Percentiles rank a stretch among this genome's conserved stretches.
These are phyloP conservation scores for Lenwebbia sp. DNA, from an alignment of 345 rosid genomes.

Conservation along the genomic window DNA sequence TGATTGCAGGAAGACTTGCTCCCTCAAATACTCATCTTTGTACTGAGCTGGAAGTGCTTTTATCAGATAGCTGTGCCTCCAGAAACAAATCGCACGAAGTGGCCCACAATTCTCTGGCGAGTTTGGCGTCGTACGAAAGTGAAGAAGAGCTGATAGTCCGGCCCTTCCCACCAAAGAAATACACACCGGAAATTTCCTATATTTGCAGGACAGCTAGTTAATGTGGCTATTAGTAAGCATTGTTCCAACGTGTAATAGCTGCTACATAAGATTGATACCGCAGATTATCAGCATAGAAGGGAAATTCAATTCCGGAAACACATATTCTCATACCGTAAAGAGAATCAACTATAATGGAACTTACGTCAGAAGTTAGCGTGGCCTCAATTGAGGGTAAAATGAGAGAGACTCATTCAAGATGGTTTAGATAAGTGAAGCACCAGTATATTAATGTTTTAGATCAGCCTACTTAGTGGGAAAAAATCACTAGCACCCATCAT, in stretches of 20 bases:
- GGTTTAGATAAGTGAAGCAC: neutral
- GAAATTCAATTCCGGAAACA: neutral
- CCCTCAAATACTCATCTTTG: neutral
- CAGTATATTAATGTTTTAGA: neutral
- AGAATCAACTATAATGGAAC: neutral
- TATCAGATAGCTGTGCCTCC: slow-evolving; percentile 18
- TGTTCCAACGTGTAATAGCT: neutral
- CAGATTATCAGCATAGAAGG: neutral
- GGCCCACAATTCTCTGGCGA: slow-evolving; percentile 59
- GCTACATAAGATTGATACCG: neutral
- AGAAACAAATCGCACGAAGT: slow-evolving; percentile 32
- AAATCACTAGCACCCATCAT: neutral
- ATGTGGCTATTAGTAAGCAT: neutral
- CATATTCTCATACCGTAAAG: neutral
- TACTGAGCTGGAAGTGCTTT: neutral
- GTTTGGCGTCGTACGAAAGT: slow-evolving; percentile 30
- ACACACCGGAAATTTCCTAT: slow-evolving; percentile 61
- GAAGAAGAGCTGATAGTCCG: slow-evolving; percentile 43
- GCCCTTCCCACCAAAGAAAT: slow-evolving; percentile 81
- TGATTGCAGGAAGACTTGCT: neutral
- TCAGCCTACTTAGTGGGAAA: neutral
- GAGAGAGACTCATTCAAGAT: neutral
- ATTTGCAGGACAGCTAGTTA: neutral
- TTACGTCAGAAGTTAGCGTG: neutral
- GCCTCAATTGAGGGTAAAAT: neutral